Evolutionary conservation across 1,284 basidiomycete species (phyloP).

Genomic region (Cryptococcus sp.): DNA sequence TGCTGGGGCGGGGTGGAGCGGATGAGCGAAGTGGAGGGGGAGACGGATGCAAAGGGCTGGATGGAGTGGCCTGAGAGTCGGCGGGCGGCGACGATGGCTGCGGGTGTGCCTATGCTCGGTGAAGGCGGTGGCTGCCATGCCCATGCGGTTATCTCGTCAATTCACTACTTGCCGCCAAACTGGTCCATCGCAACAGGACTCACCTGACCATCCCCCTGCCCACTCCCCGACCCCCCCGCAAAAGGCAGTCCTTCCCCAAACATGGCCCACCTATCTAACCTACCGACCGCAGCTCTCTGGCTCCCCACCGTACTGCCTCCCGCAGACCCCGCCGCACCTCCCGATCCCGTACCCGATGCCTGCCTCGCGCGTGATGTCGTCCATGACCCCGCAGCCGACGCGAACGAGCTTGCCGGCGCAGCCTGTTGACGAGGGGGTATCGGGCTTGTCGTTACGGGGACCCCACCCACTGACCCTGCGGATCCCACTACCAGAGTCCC

Average conservation of each 20-base stretch:
- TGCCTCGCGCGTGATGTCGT: background rate
- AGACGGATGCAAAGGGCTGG: conserved; percentile 40
- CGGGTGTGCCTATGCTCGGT: conserved; percentile 19
- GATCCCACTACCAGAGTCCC: background rate
- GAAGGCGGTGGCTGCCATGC: conserved; percentile 18
- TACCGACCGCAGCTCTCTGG: conserved; percentile 4
- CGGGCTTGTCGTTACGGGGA: conserved; percentile 9
- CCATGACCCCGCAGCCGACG: conserved; percentile 8
- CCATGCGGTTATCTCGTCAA: background rate
- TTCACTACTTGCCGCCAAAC: too few relatives aligned
- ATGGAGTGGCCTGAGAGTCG: conserved; percentile 45
- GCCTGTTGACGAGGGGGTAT: conserved; percentile 32
- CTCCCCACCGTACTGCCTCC: conserved; percentile 12
- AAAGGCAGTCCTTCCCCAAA: conserved; percentile 46
- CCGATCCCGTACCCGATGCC: background rate
- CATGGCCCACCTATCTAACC: conserved; percentile 35
- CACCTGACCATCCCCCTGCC: conserved; percentile 16
- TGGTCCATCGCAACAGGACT: background rate
- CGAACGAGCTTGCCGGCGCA: conserved; percentile 22
- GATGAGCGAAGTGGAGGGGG: conserved; percentile 40
- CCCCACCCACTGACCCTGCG: too few relatives aligned
- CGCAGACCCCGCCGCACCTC: conserved; percentile 9
- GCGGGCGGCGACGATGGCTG: conserved; percentile 33
- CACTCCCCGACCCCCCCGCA: conserved; percentile 19
- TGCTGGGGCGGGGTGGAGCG: conserved; percentile 26